Evolutionary conservation across 2,329 filamentous ascomycete species (phyloP).

Genomic region (Coniochaeta prunicola): DNA sequence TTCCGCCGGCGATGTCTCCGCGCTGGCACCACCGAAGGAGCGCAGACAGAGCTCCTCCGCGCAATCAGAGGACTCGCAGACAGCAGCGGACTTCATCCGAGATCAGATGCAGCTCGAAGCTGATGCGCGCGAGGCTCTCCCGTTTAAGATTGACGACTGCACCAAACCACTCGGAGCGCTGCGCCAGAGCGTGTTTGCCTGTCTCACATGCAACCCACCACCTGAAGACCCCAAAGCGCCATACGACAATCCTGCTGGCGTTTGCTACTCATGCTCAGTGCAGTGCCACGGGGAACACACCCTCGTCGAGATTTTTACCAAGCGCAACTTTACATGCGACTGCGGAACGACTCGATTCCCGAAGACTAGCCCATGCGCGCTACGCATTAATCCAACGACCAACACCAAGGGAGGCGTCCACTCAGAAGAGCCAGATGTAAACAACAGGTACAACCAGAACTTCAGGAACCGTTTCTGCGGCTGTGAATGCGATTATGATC

Average conservation of each 20-base stretch:
- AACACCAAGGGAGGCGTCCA: slow-evolving; percentile 71
- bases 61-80: slow-evolving; percentile 60
- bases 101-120: slow-evolving; percentile 86
- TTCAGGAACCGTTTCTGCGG: slow-evolving; percentile 90
- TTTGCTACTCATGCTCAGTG: slow-evolving; percentile 96
- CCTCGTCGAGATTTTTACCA: slow-evolving; percentile 91
- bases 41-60: slow-evolving; percentile 56
- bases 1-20: slow-evolving; percentile 9
- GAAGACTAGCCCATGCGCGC: slow-evolving; percentile 61
- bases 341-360: slow-evolving; percentile 82
- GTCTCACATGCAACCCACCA: slow-evolving; percentile 85
- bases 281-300: slow-evolving; percentile 94
- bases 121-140: slow-evolving; percentile 89
- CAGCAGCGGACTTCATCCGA: slow-evolving; percentile 75
- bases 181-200: slow-evolving; percentile 85
- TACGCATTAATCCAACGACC: slow-evolving; percentile 66
- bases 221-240: slow-evolving; percentile 54
- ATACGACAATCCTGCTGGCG: slow-evolving; percentile 62
- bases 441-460: slow-evolving; percentile 93
- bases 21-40: slow-evolving; percentile 29
- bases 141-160: slow-evolving; percentile 92
- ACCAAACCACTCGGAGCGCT: slow-evolving; percentile 84
- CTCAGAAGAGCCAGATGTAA: slow-evolving; percentile 62
- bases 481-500: slow-evolving; percentile 81
- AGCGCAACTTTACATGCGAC: slow-evolving; percentile 93